These are phyloP conservation scores for Fraxinus platypoda DNA, from an alignment of 305 asterid genomes.

Conservation along the genomic window DNA sequence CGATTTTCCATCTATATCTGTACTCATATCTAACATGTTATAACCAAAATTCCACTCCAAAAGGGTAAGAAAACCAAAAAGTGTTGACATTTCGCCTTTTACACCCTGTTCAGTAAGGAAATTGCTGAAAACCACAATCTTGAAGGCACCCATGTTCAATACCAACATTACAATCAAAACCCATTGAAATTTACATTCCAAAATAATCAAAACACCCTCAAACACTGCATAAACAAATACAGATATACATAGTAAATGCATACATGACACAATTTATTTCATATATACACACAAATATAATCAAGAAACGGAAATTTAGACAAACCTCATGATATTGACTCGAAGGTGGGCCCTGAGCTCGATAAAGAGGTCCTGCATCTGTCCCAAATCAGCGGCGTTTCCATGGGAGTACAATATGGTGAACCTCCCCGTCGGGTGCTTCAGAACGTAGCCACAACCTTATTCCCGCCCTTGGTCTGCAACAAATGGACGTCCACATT, in stretches of 20 bases:
- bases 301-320: neutral
- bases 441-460: constrained; percentile 73
- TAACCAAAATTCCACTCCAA: constrained; percentile 7
- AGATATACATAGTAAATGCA: neutral
- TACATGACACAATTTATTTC: neutral
- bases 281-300: neutral
- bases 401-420: constrained; percentile 92
- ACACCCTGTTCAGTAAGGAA: neutral
- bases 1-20: neutral
- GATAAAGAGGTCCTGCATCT: constrained; percentile 85
- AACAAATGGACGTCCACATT: constrained; percentile 81
- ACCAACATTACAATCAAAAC: constrained; percentile 9
- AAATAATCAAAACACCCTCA: neutral
- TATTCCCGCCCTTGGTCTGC: constrained; percentile 76
- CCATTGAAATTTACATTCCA: constrained; percentile 5
- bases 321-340: constrained; percentile 87
- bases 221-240: constrained; percentile 20
- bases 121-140: constrained; percentile 16
- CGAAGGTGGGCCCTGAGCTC: constrained; percentile 99
- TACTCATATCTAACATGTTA: neutral
- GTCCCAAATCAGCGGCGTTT: constrained; percentile 98
- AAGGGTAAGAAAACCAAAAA: constrained; percentile 7
- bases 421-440: constrained; percentile 74
- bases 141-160: constrained; percentile 1
- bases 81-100: neutral